Conservation (phyloP, 305 asterid genomes). For the Solanum chacoense region DNA sequence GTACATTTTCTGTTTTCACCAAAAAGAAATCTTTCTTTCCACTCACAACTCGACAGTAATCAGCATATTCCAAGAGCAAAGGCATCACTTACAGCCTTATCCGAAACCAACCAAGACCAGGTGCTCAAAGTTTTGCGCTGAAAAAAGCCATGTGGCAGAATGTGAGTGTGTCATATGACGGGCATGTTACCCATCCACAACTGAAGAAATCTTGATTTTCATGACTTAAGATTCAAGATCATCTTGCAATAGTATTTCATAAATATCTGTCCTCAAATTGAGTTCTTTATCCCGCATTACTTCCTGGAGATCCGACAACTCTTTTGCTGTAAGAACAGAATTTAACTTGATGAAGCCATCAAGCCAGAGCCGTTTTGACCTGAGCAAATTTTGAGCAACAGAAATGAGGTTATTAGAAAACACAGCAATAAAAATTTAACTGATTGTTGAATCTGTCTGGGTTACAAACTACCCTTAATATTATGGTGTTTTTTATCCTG, state of each 20-base stretch:
- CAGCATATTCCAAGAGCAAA: not conserved
- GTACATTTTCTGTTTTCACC: not conserved
- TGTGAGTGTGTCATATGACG: not conserved
- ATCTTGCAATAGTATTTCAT: conserved; percentile 83
- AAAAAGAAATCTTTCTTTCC: not conserved
- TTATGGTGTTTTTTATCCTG: not conserved
- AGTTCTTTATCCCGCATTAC: conserved; percentile 96
- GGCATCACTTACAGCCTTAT: not conserved
- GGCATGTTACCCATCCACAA: not conserved
- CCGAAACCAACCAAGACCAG: not conserved
- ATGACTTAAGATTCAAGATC: conserved; percentile 24
- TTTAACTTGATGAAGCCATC: conserved; percentile 73
- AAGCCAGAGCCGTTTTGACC: conserved; percentile 93
- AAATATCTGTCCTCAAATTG: conserved; percentile 82
- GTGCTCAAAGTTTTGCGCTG: not conserved
- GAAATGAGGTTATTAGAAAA: not conserved
- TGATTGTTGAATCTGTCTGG: not conserved
- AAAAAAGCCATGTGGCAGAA: not conserved
- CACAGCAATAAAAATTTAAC: not conserved
- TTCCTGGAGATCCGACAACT: conserved; percentile 88
- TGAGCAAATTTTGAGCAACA: conserved; percentile 11
- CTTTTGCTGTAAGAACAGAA: conserved; percentile 62
- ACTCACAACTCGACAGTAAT: not conserved
- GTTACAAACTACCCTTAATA: not conserved
- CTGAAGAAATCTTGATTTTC: not conserved